Base-by-base conservation (phyloP, 2,329 filamentous ascomycete species). In the Trichoderma sp. region DNA sequence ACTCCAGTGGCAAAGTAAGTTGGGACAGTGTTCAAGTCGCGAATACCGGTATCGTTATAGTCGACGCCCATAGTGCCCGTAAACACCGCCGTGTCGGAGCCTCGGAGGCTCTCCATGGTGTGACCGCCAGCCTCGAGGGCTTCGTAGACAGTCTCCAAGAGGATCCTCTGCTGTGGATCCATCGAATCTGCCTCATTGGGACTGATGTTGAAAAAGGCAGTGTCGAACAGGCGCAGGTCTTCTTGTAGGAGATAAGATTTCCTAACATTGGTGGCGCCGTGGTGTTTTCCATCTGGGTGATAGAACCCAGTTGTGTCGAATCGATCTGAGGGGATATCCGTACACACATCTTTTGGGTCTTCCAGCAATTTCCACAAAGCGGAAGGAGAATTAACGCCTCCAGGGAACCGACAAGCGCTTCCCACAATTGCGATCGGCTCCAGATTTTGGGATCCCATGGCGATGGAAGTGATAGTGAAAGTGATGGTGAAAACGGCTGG, bases 91-190 rank as follows among this genome's bases (percentile, higher is more conserved):
- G 85, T 85, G 14, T 85, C 78, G 3, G 79, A 79, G 12, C 78
- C 79, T 6, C 75, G 67, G 4, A 81, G 76, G 0, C 53, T 56
- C 21, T 78, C 69, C 7, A 81, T 74, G 2, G 77, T 62, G 31
- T 77, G 75, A 24, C 81, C 81, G 5, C 84, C 82, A 60, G 81
- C 83, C 67, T 86, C 85, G 0, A 86, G 76, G 8, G 82, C 81
- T 74, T 87, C 85, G 56, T 85, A 86, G 2, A 84, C 83, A 2
- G 82, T 80, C 72, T 88, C 86, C 0, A 88, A 81, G 4, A 79
- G 45, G 18, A 79, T 24, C 3, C 78, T 69, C 38, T 77, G 76
- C 27, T 79, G 78, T 3, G 78, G 78, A 59, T 79, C 78, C 27
- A 79, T 78, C 38, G 38, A 41, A 41, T 41, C 38, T 0, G 14